Base-by-base conservation (phyloP, 441 rosid species). In the Adansonia gregorii region DNA sequence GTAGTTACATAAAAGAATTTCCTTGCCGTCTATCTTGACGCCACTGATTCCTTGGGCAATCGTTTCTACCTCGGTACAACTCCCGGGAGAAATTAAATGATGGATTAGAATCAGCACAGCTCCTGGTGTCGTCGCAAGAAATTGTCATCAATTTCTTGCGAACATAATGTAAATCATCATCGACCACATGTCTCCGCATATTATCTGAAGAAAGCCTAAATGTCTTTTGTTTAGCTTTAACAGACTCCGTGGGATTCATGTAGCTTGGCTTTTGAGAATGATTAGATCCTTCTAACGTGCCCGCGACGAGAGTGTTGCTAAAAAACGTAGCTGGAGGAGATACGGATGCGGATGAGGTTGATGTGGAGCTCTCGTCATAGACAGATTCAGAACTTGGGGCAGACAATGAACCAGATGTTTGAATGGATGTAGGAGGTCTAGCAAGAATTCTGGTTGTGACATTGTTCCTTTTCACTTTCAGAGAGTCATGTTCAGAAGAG, bases 381-480 rank as follows among this genome's bases (percentile, higher is more conserved):
- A 58, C 31, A 4, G 63, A 58, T 51, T 85, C 89, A 11, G 87
- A 88, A 75, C 87, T 86, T 24, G 84, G 89, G 31, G 82, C 79
- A 20, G 86, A 89, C 55, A 84, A 82, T 7, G 90, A 85, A 54
- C 64, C 77, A 19, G 84, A 58, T 20, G 78, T 52, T 20, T 83
- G 88, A 45, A 72, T 54, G 15, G 31, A 35, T 8, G 20, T 20
- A 17, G 89, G 89, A 77, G 88, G 88, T 74, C 82, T 83, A 15
- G 91, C 86, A 43, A 65, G 60, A 55, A 87, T 55, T 82, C 71
- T 83, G 60, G 90, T 83, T 48, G 89, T 79, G 35, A 81, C 58
- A 65, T 84, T 86, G 83, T 86, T 91, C 76, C 86, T 88, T 78
- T 80, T 86, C 65, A 86, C 89, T 85, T 83, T 87, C n/a, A 88